These are phyloP conservation scores for Hypholoma fasciculare DNA, from an alignment of 768 basidiomycete genomes.

Conservation along the genomic window DNA sequence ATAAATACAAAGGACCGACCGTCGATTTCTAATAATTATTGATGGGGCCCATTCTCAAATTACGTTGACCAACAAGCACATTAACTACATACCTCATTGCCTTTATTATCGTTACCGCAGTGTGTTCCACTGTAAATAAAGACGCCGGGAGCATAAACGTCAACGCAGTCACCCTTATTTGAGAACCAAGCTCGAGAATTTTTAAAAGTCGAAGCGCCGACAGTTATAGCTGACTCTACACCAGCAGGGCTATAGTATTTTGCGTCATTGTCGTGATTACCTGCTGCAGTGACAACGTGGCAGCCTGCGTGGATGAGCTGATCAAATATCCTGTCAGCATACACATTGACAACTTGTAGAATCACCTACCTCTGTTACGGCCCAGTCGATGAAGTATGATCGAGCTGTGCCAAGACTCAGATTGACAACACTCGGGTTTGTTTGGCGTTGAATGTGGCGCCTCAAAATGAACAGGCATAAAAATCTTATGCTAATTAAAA, in stretches of 20 bases:
- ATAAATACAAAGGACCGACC: too few relatives aligned
- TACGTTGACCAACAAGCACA: too few relatives aligned
- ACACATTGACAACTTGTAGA: conserved; percentile 64
- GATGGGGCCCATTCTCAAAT: too few relatives aligned
- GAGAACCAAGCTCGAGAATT: conserved; percentile 91
- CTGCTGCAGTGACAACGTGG: conserved; percentile 31
- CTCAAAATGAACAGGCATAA: too few relatives aligned
- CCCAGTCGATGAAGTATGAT: conserved; percentile 77
- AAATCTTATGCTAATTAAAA: too few relatives aligned
- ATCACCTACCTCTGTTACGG: conserved; percentile 83
- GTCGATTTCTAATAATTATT: too few relatives aligned
- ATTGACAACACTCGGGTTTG: conserved; percentile 74
- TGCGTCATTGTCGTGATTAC: conserved; percentile 84
- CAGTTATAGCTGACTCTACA: conserved; percentile 87
- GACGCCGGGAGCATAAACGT: conserved; percentile 83
- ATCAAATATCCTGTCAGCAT: neutral
- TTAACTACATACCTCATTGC: too few relatives aligned
- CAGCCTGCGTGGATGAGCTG: neutral
- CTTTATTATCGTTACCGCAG: too few relatives aligned
- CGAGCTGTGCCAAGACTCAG: conserved; percentile 98
- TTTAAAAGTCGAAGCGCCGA: conserved; percentile 83
- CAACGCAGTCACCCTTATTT: conserved; percentile 89
- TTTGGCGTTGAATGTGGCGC: too few relatives aligned
- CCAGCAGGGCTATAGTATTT: conserved; percentile 92
- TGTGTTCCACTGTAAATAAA: too few relatives aligned